phyloP scores from a whole-genome alignment of 306 rosid genomes.

The Morella rubra region DNA sequence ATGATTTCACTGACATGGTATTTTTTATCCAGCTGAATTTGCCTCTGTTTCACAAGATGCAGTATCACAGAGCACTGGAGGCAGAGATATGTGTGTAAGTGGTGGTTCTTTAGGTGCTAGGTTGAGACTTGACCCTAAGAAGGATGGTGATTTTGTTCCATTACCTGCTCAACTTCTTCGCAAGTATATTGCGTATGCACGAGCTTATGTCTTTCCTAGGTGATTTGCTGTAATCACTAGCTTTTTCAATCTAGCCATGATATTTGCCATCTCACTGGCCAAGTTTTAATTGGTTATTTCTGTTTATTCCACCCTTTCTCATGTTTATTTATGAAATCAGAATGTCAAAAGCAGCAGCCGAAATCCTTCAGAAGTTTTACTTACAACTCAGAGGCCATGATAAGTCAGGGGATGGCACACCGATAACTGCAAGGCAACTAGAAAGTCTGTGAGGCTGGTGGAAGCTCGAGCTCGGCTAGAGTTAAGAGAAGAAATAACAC shows the following conservation, averaged over 20 bases:
- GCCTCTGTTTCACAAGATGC: constrained; percentile 44
- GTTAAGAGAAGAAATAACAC: constrained; percentile 79
- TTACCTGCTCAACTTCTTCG: constrained; percentile 89
- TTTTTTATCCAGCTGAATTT: constrained; percentile 35
- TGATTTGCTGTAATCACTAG: constrained; percentile 36
- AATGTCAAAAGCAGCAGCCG: constrained; percentile 90
- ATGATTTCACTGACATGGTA: constrained; percentile 15
- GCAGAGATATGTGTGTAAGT: constrained; percentile 38
- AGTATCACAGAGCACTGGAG: constrained; percentile 48
- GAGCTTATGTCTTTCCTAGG: constrained; percentile 84
- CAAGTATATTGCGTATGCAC: constrained; percentile 89
- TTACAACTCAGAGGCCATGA: constrained; percentile 72
- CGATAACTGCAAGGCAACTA: constrained; percentile 93
- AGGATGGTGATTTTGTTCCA: constrained; percentile 73
- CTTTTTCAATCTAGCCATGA: constrained; percentile 17
- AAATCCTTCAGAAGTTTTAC: constrained; percentile 84
- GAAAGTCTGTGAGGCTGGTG: constrained; percentile 96
- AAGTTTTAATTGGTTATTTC: constrained; percentile 2
- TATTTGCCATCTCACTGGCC: constrained; percentile 8
- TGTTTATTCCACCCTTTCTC: neutral
- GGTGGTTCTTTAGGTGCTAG: constrained; percentile 68
- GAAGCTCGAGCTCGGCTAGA: constrained; percentile 93
- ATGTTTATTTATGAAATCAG: constrained; percentile 40
- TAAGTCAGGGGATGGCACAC: constrained; percentile 85
- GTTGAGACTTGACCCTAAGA: constrained; percentile 65